These are phyloP conservation scores for Chloromonas sp. DNA, from an alignment of 163 green algal genomes.

Conservation along the genomic window DNA sequence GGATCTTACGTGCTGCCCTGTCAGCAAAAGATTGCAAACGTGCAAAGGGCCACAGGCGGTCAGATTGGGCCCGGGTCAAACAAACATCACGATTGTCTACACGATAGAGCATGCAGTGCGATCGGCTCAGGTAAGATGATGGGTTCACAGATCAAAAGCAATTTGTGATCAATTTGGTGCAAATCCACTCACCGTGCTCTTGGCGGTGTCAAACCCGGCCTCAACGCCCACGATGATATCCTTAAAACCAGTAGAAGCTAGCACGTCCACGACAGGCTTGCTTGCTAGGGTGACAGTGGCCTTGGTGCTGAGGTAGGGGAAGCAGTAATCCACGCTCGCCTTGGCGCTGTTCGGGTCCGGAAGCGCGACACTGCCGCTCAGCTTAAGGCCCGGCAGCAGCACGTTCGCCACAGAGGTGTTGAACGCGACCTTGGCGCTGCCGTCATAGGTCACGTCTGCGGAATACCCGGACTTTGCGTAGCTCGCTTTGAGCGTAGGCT, in stretches of 20 bases:
- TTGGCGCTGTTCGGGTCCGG: conserved; percentile 35
- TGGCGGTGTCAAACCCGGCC: conserved; percentile 34
- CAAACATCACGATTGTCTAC: too few species aligned
- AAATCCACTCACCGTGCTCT: conserved; percentile 14
- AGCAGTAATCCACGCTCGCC: conserved; percentile 40
- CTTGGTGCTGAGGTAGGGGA: conserved; percentile 37
- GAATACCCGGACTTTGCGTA: conserved; percentile 39
- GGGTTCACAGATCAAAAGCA: too few species aligned
- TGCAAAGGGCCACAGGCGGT: too few species aligned
- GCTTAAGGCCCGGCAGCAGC: conserved; percentile 39
- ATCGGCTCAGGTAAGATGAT: too few species aligned
- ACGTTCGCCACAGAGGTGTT: conserved; percentile 15
- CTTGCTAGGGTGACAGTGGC: conserved; percentile 36
- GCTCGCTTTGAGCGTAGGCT: conserved; percentile 16
- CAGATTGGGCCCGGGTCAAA: too few species aligned
- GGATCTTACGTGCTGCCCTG: too few species aligned
- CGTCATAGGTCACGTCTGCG: conserved; percentile 31
- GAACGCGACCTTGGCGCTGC: conserved; percentile 28
- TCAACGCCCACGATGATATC: conserved; percentile 23
- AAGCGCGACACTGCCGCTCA: conserved; percentile 16
- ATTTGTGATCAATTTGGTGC: too few species aligned
- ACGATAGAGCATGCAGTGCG: too few species aligned
- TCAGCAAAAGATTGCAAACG: too few species aligned
- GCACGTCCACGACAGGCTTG: conserved; percentile 36
- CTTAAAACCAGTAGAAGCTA: conserved; percentile 23